Base-by-base conservation (phyloP, 768 basidiomycete genomes). In the Psilocybe azurescens region DNA sequence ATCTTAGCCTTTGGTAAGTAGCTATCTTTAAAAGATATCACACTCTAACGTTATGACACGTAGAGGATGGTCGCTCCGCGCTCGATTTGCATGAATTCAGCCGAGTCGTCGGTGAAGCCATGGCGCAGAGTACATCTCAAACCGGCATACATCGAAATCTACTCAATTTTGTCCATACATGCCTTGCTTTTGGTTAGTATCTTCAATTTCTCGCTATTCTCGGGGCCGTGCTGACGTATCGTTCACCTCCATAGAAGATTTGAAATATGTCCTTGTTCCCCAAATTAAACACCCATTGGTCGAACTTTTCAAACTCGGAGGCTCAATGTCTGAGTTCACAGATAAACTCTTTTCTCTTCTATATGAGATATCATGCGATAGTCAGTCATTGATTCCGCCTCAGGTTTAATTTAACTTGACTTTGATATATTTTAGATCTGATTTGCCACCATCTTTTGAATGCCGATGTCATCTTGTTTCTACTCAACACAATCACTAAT, bases 321-420 rank as follows among this genome's bases (percentile, higher is more conserved):
- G 30, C 5, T 29, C 53, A 16, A 38, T 61, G 49, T 56, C 60
- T 38, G 60, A 56, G 13, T 41, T 61, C 5, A 55, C 53, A 8
- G 55, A 61, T 48, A 61, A 61, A 51, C 38, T 61, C 1, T 51
- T 61, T 14, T 56, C 36, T 28, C 47, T 61, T 32, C 38, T 61
- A 18, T 51, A 61, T 36, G 30, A 24, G 18, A 61, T 56, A 38
- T 56, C 60, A 18, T 61, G 47, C 49, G 53, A 61, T 52, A n/a
- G 60, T 61, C 13, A 51, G 53, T 41, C 6, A 44, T 16, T 13
- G 9, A 29, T 41, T 50, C 8, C 14, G 32, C 10, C 6, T 13
- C 13, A 39, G 10, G 2, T 24, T 14, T 44, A 30, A 10, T 6
- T 33, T 30, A 38, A 33, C n/a, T 11, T 60, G 6, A 53, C 14